Base-by-base conservation (phyloP, 2,329 filamentous ascomycete genomes). In the Colletotrichum salicis region DNA sequence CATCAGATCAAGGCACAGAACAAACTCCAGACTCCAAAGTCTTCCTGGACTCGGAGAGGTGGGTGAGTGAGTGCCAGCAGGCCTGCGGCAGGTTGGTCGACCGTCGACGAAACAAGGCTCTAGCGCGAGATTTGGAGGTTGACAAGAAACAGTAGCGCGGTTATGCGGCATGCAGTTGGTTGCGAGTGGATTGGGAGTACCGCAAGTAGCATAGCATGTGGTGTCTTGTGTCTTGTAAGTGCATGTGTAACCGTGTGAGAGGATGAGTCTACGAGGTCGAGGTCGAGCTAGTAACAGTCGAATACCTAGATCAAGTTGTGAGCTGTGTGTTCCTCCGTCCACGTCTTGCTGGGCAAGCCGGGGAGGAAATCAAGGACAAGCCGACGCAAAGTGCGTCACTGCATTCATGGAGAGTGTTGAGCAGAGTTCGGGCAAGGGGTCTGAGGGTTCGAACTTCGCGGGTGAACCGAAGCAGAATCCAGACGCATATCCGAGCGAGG, bases 61-160 rank as follows among this genome's bases (percentile, higher is more conserved):
- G 27, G 56, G 56, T 10, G 29, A 24, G n/a, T n/a, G 27, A 29
- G 37, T 24, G 61, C 61, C 24, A 37, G 35, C 51, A 33, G n/a
- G 37, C 15, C 19, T 31, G 51, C 41, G 19, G 58, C 51, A 35
- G 63, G 29, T 37, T 64, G 41, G 8, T 29, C 22, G 31, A 52
- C 59, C 45, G 8, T 55, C 22, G 37, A 64, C 59, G 70, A 71
- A 71, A 71, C 70, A 51, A 51, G 70, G 65, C 70, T 71, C 52
- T 69, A 71, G 70, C 70, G 70, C 55, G 27, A 54, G 60, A 64
- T 52, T 56, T 58, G 33, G 35, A 59, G 58, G 31, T 61, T 33
- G 63, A 56, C 24, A 33, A 71, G 68, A 71, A 63, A 71, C 59
- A 68, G 63, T 68, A 45, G 55, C 59, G 71, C 64, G 62, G 51